phyloP scores from a whole-genome alignment of 257 asterid genomes.

The Haberlea rhodopensis region DNA sequence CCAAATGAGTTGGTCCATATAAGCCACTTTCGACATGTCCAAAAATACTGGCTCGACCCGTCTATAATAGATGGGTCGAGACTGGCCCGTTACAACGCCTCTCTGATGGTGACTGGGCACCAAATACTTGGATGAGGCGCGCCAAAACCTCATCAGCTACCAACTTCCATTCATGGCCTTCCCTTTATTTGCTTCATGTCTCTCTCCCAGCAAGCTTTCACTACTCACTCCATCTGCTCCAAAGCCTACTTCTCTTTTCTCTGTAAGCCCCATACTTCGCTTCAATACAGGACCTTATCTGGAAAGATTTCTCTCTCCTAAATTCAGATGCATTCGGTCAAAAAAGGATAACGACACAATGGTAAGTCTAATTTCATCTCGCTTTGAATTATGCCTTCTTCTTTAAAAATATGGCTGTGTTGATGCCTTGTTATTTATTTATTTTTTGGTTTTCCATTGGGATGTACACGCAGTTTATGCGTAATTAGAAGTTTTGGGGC shows the following conservation, averaged over 20 bases:
- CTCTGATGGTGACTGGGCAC: no score
- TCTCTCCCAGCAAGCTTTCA: constrained; percentile 34
- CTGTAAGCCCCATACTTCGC: constrained; percentile 17
- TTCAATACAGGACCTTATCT: constrained; percentile 13
- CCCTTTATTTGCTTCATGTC: constrained; percentile 43
- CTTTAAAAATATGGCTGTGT: background rate
- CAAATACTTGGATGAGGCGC: constrained; percentile 67
- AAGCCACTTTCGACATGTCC: no score
- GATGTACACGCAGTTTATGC: background rate
- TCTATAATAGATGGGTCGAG: no score
- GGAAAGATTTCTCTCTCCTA: constrained; percentile 23
- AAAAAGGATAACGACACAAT: constrained; percentile 28
- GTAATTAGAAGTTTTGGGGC: background rate
- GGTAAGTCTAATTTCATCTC: constrained; percentile 40
- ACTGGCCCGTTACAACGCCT: no score
- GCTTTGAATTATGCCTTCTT: background rate
- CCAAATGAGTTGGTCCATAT: no score
- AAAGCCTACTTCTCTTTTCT: constrained; percentile 21
- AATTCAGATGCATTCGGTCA: constrained; percentile 41
- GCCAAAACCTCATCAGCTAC: constrained; percentile 56
- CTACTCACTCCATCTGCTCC: constrained; percentile 16
- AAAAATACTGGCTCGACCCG: no score
- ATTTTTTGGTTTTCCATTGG: background rate
- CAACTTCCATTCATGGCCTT: constrained; percentile 51
- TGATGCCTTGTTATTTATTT: background rate